Percentiles rank a stretch among this genome's conserved stretches.
Evolutionary conservation across 495 filamentous ascomycete genomes (phyloP).

Genomic region (Talaromyces nanjingensis): DNA sequence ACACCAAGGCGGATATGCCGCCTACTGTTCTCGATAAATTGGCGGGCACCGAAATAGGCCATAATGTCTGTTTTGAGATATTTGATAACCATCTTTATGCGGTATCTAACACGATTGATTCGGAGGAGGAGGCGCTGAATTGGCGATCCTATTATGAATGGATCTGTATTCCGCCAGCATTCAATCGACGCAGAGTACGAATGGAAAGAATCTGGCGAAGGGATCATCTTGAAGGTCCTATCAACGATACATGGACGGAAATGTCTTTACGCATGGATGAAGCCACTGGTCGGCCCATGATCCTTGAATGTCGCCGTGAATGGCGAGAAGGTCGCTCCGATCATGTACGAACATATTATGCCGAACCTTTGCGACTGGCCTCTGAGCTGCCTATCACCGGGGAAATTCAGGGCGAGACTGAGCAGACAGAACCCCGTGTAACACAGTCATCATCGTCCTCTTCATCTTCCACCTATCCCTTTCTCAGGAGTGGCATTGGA

Average conservation of each 20-base stretch:
- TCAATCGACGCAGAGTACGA: slow-evolving; percentile 23
- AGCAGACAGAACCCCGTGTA: neutral
- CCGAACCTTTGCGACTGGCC: slow-evolving; percentile 46
- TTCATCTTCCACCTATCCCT: neutral
- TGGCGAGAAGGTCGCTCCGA: slow-evolving; percentile 55
- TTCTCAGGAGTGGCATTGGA: neutral
- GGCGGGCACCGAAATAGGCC: slow-evolving; percentile 58
- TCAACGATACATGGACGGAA: slow-evolving; percentile 71
- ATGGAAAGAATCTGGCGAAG: slow-evolving; percentile 54
- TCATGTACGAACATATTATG: slow-evolving; percentile 64
- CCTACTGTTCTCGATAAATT: slow-evolving; percentile 43
- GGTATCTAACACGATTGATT: slow-evolving; percentile 58
- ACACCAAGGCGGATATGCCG: slow-evolving; percentile 23
- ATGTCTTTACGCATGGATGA: slow-evolving; percentile 61
- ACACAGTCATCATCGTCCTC: neutral
- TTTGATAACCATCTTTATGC: slow-evolving; percentile 63
- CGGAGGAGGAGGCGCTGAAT: slow-evolving; percentile 57
- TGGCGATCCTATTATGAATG: slow-evolving; percentile 69
- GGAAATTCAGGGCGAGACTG: neutral
- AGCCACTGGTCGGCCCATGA: slow-evolving; percentile 47
- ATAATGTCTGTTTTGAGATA: slow-evolving; percentile 66
- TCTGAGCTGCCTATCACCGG: slow-evolving; percentile 13
- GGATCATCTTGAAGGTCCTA: slow-evolving; percentile 63
- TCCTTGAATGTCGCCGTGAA: slow-evolving; percentile 66
- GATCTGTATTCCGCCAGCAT: slow-evolving; percentile 48